phyloP scores from a whole-genome alignment of 306 rosid genomes.

The Cucurbita moschata region DNA sequence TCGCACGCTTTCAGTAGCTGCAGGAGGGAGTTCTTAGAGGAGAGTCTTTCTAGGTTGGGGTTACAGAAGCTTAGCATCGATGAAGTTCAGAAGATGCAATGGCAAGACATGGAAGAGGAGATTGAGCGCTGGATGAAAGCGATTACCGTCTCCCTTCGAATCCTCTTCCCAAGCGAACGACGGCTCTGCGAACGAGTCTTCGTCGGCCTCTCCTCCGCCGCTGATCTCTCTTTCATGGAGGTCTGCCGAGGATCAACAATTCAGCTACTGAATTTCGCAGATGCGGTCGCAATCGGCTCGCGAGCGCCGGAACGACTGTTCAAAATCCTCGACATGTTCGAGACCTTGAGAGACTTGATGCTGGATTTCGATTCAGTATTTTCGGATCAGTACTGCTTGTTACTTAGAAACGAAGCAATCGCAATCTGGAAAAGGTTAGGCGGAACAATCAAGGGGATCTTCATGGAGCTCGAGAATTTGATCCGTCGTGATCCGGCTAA shows the following conservation, averaged over 20 bases:
- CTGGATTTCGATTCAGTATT: slow-evolving; percentile 59
- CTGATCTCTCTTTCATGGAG: slow-evolving; percentile 80
- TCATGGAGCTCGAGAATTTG: slow-evolving; percentile 89
- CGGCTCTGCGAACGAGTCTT: slow-evolving; percentile 69
- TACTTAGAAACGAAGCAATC: slow-evolving; percentile 56
- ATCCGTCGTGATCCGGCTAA: slow-evolving; percentile 80
- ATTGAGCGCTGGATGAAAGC: slow-evolving; percentile 82
- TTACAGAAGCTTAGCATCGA: slow-evolving; percentile 75
- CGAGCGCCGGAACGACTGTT: slow-evolving; percentile 80
- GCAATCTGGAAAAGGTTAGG: slow-evolving; percentile 85
- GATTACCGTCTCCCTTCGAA: slow-evolving; percentile 47
- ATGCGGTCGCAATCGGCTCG: slow-evolving; percentile 69
- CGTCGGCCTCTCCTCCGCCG: slow-evolving; percentile 62
- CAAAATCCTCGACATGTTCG: slow-evolving; percentile 65
- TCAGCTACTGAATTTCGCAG: slow-evolving; percentile 70
- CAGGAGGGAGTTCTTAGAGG: slow-evolving; percentile 80
- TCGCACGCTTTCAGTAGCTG: slow-evolving; percentile 71
- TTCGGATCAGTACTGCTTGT: slow-evolving; percentile 59
- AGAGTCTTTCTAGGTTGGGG: slow-evolving; percentile 75
- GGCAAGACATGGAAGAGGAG: slow-evolving; percentile 84
- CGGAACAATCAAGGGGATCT: slow-evolving; percentile 69
- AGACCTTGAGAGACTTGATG: slow-evolving; percentile 59
- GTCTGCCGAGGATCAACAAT: slow-evolving; percentile 72
- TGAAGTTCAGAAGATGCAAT: slow-evolving; percentile 71
- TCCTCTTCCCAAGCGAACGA: slow-evolving; percentile 77